Conservation (phyloP, 179 eudicot species). For the Corrigiola litoralis region DNA sequence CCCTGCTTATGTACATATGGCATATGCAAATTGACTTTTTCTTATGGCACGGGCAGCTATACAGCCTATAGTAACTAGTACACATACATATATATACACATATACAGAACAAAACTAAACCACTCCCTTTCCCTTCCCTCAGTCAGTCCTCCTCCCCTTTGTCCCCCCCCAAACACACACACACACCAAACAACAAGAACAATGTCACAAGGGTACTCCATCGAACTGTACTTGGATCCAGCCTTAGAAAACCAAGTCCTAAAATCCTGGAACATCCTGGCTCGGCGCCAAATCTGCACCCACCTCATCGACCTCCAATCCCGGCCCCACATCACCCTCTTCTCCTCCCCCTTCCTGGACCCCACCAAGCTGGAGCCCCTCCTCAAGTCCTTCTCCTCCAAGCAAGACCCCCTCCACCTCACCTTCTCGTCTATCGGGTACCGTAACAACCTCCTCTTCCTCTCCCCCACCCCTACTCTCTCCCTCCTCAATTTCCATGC, state of each 20-base stretch:
- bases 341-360: slow-evolving; percentile 58
- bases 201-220: slow-evolving; percentile 83
- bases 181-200: no score
- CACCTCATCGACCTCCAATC: slow-evolving; percentile 93
- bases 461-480: slow-evolving; percentile 75
- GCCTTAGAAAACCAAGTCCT: slow-evolving; percentile 91
- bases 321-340: slow-evolving; percentile 96
- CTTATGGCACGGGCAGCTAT: no score
- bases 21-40: no score
- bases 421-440: slow-evolving; percentile 77
- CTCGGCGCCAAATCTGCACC: slow-evolving; percentile 91
- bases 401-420: slow-evolving; percentile 66
- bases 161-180: not conserved
- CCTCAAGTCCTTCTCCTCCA: slow-evolving; percentile 53
- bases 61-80: no score
- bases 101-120: no score
- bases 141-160: not conserved
- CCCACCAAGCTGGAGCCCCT: slow-evolving; percentile 60
- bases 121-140: not conserved
- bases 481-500: slow-evolving; percentile 82
- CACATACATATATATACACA: no score
- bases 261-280: slow-evolving; percentile 89
- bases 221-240: slow-evolving; percentile 93
- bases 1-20: no score
- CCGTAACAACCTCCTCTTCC: slow-evolving; percentile 58